Percentiles rank a stretch among this genome's conserved stretches.
Conservation (phyloP, 129 eudicot species). For the Ambrosia trifida region DNA sequence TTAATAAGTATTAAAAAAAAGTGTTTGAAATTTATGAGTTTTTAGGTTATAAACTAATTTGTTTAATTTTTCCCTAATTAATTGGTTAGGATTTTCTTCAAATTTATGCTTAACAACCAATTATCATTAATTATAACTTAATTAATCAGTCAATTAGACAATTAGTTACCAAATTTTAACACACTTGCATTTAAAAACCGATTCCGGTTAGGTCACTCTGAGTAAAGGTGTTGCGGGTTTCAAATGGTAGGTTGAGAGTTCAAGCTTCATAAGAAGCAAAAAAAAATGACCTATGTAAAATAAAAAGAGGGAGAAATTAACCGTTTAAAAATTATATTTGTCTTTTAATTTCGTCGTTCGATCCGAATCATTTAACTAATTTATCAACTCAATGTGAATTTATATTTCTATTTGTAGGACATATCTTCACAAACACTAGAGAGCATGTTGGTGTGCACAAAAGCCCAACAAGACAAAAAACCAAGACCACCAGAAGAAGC, state of each 20-base stretch:
- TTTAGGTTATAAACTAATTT: conserved; percentile 8
- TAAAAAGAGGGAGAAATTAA: no score
- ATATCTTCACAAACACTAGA: conserved; percentile 66
- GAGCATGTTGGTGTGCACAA: conserved; percentile 64
- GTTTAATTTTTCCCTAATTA: background rate
- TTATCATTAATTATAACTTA: background rate
- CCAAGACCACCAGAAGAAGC: conserved; percentile 60
- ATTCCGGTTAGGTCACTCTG: no score
- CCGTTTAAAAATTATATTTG: no score
- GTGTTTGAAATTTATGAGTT: background rate
- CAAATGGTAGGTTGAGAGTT: no score
- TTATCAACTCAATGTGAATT: background rate
- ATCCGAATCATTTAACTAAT: background rate
- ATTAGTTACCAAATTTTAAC: background rate
- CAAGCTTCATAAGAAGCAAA: no score
- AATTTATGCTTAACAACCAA: background rate
- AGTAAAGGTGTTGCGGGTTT: no score
- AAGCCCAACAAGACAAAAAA: conserved; percentile 61
- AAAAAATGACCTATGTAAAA: no score
- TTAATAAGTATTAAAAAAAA: background rate
- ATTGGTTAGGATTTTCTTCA: background rate
- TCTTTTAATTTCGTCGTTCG: background rate
- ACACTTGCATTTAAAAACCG: background rate
- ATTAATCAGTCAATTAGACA: background rate
- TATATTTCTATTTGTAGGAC: conserved; percentile 34